Evolutionary conservation across 352 stramenopile genomes (phyloP).

Genomic region (Discostella stelligera): DNA sequence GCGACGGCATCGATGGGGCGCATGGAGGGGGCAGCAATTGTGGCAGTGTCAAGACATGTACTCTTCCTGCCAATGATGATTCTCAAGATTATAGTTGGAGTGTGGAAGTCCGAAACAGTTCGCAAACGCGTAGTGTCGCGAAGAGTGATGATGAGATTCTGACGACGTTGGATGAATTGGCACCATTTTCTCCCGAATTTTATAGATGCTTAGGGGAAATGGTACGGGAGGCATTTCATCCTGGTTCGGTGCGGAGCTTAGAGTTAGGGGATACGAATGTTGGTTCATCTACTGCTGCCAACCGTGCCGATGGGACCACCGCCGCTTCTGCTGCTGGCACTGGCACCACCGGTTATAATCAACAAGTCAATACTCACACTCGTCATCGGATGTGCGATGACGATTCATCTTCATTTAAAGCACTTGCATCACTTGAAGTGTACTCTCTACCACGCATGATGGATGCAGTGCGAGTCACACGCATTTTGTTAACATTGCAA

Average conservation of each 20-base stretch:
- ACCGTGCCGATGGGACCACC: neutral
- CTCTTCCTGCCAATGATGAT: conserved; percentile 7
- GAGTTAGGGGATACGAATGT: neutral
- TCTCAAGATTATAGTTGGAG: no score
- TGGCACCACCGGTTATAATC: neutral
- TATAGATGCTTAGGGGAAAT: conserved; percentile 29
- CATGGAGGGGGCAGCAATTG: neutral
- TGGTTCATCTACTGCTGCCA: neutral
- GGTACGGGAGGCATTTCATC: conserved; percentile 27
- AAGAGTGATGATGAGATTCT: neutral
- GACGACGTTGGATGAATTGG: conserved; percentile 25
- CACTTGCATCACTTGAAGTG: conserved; percentile 1
- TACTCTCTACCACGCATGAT: conserved; percentile 42
- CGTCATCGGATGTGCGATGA: neutral
- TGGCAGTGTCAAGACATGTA: conserved; percentile 20
- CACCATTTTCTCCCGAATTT: conserved; percentile 34
- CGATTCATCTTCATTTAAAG: neutral
- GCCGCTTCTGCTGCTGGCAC: neutral
- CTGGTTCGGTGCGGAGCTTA: conserved; percentile 18
- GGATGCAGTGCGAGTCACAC: conserved; percentile 35
- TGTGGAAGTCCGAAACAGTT: no score
- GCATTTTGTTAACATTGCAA: conserved; percentile 33
- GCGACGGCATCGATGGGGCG: neutral
- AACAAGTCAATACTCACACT: neutral
- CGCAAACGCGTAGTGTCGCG: no score